Evolutionary conservation across 331 rosid genomes (phyloP).

Genomic region (Acacia pycnantha): DNA sequence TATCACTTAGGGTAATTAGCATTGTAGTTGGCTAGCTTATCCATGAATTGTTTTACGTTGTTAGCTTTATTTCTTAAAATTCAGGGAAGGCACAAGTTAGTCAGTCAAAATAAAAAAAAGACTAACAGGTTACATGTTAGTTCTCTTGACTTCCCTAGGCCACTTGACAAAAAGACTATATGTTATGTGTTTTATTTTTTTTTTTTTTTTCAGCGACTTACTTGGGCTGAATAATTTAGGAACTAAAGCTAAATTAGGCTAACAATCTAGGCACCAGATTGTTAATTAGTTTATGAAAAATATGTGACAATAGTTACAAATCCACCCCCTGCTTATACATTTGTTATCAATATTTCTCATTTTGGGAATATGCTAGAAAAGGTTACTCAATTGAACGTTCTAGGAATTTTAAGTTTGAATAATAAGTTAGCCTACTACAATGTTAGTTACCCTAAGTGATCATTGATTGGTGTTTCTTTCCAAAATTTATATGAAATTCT

Average conservation of each 20-base stretch:
- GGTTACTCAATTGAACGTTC: not conserved
- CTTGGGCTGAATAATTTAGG: not conserved
- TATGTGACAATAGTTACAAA: not conserved
- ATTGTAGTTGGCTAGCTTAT: not conserved
- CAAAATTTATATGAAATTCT: not conserved
- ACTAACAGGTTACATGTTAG: not conserved
- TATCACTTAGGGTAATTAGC: not conserved
- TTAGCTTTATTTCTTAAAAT: not conserved
- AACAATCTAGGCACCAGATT: not conserved
- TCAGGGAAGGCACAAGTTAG: not conserved
- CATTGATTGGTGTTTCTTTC: not conserved
- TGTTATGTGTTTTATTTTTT: not conserved
- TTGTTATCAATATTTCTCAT: not conserved
- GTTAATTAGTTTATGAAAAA: not conserved
- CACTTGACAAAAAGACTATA: not conserved
- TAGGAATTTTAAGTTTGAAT: not conserved
- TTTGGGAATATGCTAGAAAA: not conserved
- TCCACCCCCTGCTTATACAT: not conserved
- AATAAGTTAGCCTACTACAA: not conserved
- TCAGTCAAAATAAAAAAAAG: not conserved
- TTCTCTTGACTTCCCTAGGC: not conserved
- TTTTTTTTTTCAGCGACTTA: not conserved
- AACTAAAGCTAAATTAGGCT: not conserved
- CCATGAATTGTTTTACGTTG: not conserved
- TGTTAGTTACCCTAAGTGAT: not conserved